These are phyloP conservation scores for Eimeria necatrix DNA, from an alignment of 169 alveolate genomes.

Conservation along the genomic window DNA sequence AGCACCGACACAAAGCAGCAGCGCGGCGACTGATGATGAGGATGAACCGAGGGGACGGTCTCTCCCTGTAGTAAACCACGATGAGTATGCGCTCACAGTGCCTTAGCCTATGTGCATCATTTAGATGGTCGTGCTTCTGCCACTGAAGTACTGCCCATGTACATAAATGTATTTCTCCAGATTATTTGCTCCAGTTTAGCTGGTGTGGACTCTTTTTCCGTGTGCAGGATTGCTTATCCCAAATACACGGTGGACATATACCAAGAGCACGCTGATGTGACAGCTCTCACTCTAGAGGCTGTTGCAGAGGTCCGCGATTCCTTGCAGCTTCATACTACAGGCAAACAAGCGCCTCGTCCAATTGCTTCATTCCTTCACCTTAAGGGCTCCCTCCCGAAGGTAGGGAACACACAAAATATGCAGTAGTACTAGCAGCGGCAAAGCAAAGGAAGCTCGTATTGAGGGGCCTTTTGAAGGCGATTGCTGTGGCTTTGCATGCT, in stretches of 20 bases:
- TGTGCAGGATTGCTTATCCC: slow-evolving; percentile 57
- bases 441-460: too few relatives aligned
- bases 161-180: too few relatives aligned
- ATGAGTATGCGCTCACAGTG: slow-evolving; percentile 17
- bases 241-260: slow-evolving; percentile 62
- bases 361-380: slow-evolving; percentile 77
- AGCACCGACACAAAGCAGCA: slow-evolving; percentile 40
- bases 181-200: too few relatives aligned
- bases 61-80: slow-evolving; percentile 61
- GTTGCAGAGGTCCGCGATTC: slow-evolving; percentile 76
- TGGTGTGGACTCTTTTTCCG: not conserved
- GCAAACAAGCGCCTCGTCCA: slow-evolving; percentile 78
- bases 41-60: slow-evolving; percentile 42
- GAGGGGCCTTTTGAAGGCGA: too few relatives aligned
- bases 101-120: too few relatives aligned
- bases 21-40: slow-evolving; percentile 69
- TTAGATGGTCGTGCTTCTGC: too few relatives aligned
- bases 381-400: slow-evolving; percentile 67
- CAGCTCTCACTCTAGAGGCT: slow-evolving; percentile 71
- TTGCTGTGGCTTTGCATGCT: too few relatives aligned
- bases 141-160: too few relatives aligned
- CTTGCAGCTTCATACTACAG: slow-evolving; percentile 73
- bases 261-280: slow-evolving; percentile 56
- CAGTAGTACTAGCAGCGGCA: not conserved
- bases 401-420: not conserved